Conservation (phyloP, 2,329 filamentous ascomycete species). For the Colletotrichum plurivorum region DNA sequence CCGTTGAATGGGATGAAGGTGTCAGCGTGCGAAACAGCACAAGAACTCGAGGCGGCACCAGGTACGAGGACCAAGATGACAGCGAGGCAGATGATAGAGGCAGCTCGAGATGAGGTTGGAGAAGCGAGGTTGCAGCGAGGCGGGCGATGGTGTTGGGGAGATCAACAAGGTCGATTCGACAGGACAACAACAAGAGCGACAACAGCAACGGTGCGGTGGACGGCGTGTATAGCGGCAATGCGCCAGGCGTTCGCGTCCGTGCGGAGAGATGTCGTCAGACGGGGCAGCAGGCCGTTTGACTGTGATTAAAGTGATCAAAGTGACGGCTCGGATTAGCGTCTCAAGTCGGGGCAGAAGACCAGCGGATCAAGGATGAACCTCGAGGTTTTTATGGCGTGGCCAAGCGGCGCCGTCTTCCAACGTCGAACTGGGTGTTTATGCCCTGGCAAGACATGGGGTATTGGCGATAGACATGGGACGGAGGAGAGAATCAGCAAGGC, state of each 20-base stretch:
- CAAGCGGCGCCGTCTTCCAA: neutral
- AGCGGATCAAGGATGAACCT: conserved; percentile 35
- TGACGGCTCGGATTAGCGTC: conserved; percentile 32
- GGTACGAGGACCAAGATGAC: neutral
- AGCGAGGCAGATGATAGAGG: neutral
- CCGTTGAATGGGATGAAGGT: neutral
- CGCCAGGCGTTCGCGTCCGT: conserved; percentile 14
- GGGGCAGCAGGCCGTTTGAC: conserved; percentile 19
- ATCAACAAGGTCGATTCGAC: neutral
- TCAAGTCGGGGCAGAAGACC: conserved; percentile 31
- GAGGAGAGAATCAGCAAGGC: conserved; percentile 8
- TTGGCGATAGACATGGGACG: conserved; percentile 15
- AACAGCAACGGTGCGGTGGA: neutral
- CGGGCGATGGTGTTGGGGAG: neutral
- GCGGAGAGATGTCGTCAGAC: conserved; percentile 36
- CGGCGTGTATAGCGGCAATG: neutral
- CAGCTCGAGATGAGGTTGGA: neutral
- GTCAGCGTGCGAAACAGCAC: neutral
- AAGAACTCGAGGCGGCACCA: neutral
- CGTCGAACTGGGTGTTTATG: neutral
- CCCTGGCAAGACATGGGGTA: neutral
- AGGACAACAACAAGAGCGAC: neutral
- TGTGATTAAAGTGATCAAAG: conserved; percentile 15
- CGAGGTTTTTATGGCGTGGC: conserved; percentile 22
- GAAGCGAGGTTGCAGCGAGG: neutral